phyloP scores from a whole-genome alignment of 768 basidiomycete species.

The Serpula lacrymans region DNA sequence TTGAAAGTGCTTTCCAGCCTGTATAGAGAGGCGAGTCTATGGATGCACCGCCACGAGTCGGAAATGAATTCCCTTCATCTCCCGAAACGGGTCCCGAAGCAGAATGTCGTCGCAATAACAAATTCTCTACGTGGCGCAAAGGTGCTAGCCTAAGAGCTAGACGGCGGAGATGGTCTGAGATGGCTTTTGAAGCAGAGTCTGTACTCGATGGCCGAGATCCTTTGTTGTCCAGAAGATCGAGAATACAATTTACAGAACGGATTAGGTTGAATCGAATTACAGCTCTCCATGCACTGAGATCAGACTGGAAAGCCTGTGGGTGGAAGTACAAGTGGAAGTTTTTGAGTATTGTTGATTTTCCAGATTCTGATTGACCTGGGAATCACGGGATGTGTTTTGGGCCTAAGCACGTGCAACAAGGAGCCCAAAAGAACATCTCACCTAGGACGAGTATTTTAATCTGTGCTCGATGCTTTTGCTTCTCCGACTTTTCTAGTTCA shows the following conservation, averaged over 20 bases:
- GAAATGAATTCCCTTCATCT: too few relatives aligned
- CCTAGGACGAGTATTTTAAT: slow-evolving; percentile 58
- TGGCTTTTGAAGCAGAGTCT: too few relatives aligned
- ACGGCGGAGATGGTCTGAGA: too few relatives aligned
- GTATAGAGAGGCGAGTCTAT: slow-evolving; percentile 47
- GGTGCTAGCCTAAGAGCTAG: too few relatives aligned
- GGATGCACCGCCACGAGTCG: too few relatives aligned
- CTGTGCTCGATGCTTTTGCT: slow-evolving; percentile 34
- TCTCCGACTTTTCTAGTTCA: slow-evolving; percentile 40
- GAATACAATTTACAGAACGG: slow-evolving; percentile 45
- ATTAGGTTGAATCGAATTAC: slow-evolving; percentile 69
- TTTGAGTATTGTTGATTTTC: slow-evolving; percentile 65
- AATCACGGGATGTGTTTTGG: neutral
- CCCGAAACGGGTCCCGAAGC: too few relatives aligned
- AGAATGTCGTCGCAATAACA: too few relatives aligned
- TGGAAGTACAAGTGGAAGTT: slow-evolving; percentile 63
- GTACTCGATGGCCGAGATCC: too few relatives aligned
- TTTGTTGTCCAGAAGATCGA: slow-evolving; percentile 40
- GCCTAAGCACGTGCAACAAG: neutral
- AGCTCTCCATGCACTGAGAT: slow-evolving; percentile 59
- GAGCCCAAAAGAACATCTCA: slow-evolving; percentile 22
- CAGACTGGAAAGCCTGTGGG: slow-evolving; percentile 54
- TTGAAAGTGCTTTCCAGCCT: slow-evolving; percentile 49
- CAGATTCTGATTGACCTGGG: slow-evolving; percentile 64
- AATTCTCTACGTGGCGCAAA: too few relatives aligned